phyloP scores from a whole-genome alignment of 2,329 filamentous ascomycete genomes.

The Ceratocystis diversiconidia region DNA sequence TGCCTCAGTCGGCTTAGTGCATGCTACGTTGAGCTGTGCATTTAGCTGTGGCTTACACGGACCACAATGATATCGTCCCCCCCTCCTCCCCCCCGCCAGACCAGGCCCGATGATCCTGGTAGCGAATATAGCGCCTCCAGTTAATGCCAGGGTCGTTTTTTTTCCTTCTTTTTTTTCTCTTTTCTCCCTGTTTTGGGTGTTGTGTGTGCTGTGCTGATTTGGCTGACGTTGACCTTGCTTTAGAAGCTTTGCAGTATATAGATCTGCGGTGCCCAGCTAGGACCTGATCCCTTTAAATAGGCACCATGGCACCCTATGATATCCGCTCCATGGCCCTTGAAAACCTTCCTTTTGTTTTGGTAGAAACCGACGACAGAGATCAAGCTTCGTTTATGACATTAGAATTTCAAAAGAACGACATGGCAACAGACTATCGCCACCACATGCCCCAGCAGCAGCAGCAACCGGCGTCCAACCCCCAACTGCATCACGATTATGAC shows the following conservation, averaged over 20 bases:
- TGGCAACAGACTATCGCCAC: background rate
- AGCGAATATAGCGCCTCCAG: conserved; percentile 15
- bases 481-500: conserved; percentile 1
- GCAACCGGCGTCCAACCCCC: background rate
- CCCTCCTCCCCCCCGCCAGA: background rate
- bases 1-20: conserved; percentile 6
- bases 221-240: conserved; percentile 14
- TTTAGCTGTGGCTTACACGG: conserved; percentile 14
- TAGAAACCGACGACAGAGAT: conserved; percentile 10
- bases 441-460: background rate
- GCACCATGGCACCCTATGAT: conserved; percentile 16
- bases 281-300: conserved; percentile 15
- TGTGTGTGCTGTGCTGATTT: conserved; percentile 5
- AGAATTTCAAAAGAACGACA: conserved; percentile 13
- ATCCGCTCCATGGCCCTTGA: conserved; percentile 15
- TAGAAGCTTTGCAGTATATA: conserved; percentile 15
- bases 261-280: conserved; percentile 12
- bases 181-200: background rate
- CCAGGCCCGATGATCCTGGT: conserved; percentile 15
- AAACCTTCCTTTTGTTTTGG: conserved; percentile 16
- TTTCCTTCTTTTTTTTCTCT: conserved; percentile 5
- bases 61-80: conserved; percentile 8
- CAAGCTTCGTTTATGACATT: conserved; percentile 4
- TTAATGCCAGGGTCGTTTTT: conserved; percentile 6
- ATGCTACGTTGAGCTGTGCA: conserved; percentile 6